Conservation (phyloP, 2,329 filamentous ascomycete genomes). For the Cercospora canescens region DNA sequence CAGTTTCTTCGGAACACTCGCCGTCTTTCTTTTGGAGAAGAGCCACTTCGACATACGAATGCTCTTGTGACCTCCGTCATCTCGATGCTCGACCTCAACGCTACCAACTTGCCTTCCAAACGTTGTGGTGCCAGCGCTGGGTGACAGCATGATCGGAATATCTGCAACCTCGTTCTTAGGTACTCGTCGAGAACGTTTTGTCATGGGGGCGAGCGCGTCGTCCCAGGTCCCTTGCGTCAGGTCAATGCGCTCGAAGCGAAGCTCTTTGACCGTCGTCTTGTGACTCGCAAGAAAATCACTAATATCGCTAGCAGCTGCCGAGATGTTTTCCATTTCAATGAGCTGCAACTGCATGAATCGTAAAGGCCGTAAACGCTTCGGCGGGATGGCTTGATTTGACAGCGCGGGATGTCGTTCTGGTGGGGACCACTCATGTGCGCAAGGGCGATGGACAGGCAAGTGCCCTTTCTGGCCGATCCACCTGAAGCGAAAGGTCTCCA, state of each 20-base stretch:
- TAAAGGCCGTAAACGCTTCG: slow-evolving; percentile 44
- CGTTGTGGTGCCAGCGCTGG: slow-evolving; percentile 16
- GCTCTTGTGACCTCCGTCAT: slow-evolving; percentile 19
- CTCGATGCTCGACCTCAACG: slow-evolving; percentile 15
- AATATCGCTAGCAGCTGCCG: slow-evolving; percentile 71
- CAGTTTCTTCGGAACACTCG: slow-evolving; percentile 21
- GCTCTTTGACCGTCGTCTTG: slow-evolving; percentile 68
- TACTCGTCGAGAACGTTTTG: slow-evolving; percentile 27
- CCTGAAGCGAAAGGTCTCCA: slow-evolving; percentile 66
- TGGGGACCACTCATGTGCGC: slow-evolving; percentile 31
- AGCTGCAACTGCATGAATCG: slow-evolving; percentile 67
- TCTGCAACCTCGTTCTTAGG: slow-evolving; percentile 23
- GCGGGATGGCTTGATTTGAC: not conserved
- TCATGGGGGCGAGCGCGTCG: slow-evolving; percentile 74
- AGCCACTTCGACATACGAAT: slow-evolving; percentile 28
- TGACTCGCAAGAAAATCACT: slow-evolving; percentile 68
- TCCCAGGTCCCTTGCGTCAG: slow-evolving; percentile 76
- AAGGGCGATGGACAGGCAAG: slow-evolving; percentile 68
- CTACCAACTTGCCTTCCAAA: slow-evolving; percentile 24
- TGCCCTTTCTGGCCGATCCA: slow-evolving; percentile 75
- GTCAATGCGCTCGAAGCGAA: slow-evolving; percentile 75
- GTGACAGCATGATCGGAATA: slow-evolving; percentile 38
- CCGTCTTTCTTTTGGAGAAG: slow-evolving; percentile 15
- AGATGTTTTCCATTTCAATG: slow-evolving; percentile 71
- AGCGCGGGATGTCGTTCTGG: slow-evolving; percentile 19